These are phyloP conservation scores for Pulicaria dysenterica DNA, from an alignment of 129 eudicot genomes.

Conservation along the genomic window DNA sequence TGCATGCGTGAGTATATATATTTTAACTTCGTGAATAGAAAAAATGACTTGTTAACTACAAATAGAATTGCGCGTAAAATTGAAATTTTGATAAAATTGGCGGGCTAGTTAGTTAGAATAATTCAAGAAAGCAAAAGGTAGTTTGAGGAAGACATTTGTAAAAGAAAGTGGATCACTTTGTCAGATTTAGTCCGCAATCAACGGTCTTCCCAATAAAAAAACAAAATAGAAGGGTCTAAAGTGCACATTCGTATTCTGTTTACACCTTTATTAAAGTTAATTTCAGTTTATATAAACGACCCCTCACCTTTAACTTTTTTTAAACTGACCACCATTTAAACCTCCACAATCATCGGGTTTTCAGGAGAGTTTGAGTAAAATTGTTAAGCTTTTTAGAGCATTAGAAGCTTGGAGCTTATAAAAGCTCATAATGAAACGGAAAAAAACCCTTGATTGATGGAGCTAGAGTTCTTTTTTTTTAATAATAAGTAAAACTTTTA, in stretches of 20 bases:
- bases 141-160: constrained; percentile 17
- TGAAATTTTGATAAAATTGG: not conserved
- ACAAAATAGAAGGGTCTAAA: constrained; percentile 37
- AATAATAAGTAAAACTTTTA: too few species aligned
- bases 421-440: too few species aligned
- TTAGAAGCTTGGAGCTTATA: too few species aligned
- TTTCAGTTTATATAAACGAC: not conserved
- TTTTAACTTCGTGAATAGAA: too few species aligned
- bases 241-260: constrained; percentile 29
- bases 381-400: too few species aligned
- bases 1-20: too few species aligned
- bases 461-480: too few species aligned
- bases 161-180: constrained; percentile 26
- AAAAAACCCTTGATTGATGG: too few species aligned
- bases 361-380: too few species aligned
- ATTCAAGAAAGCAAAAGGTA: not conserved
- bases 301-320: constrained; percentile 6
- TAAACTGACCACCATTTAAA: not conserved
- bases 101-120: constrained; percentile 2
- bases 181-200: constrained; percentile 38
- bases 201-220: constrained; percentile 26
- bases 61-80: not conserved
- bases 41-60: not conserved
- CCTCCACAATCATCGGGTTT: not conserved
- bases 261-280: constrained; percentile 15